Base-by-base conservation (phyloP, 768 basidiomycete genomes). In the Rhodotorula taiwanensis region DNA sequence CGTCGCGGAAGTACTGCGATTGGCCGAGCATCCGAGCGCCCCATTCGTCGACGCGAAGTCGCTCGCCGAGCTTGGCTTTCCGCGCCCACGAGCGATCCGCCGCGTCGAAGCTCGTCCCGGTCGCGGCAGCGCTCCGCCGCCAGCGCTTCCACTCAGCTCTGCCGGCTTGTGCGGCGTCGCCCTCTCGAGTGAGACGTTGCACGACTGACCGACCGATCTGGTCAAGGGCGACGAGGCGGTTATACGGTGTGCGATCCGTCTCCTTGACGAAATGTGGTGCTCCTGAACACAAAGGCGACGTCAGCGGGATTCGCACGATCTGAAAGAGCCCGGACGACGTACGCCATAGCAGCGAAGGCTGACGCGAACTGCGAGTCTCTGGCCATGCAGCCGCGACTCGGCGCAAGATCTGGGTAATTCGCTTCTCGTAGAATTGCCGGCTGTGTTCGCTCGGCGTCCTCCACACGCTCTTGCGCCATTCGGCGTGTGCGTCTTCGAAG, bases 191-290 rank as follows among this genome's bases (percentile, higher is more conserved):
- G 18, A 67, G 60, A 18, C 48, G 31, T 10, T 45, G 42, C 33
- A 67, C 66, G 52, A 67, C 66, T 16, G 21, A 27, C 1, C 66
- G 52, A 0, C 66, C 66, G 43, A 67, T 55, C 7, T 59, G 66
- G 50, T 67, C 66, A n/a, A 62, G 52, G 14, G 66, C 48, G 31
- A 48, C 43, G 5, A 45, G 43, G 15, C 66, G 66, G 20, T n/a
- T 52, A 52, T 47, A 55, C 10, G 66, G 66, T 39, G 58, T 54
- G 20, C 28, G 52, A 21, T 51, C 20, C 0, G 58, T 58, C 5
- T 51, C 57, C 34, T 56, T 55, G 52, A 62, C 50, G 39, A 57
- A 67, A 14, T 61, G 61, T 0, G 66, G 61, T 5, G 58, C 49
- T 49, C 62, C 27, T 3, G 58, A 60, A 2, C 60, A 14, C 39